Conservation (phyloP, 352 stramenopile genomes). For the Hyaloperonospora brassicae region DNA sequence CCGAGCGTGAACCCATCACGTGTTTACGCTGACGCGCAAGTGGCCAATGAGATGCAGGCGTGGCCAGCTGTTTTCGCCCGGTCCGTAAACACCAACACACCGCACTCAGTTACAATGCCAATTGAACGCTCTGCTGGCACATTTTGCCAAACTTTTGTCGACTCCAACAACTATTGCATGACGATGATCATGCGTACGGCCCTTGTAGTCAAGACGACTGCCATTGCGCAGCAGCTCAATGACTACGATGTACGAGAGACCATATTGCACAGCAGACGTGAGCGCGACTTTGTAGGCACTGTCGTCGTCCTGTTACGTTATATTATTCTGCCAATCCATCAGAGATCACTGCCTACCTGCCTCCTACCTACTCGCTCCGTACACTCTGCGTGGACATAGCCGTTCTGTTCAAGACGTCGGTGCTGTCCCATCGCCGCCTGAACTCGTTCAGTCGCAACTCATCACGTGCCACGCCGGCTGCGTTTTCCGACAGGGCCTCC, state of each 20-base stretch:
- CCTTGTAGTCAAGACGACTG: too few species aligned
- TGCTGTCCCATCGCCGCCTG: constrained; percentile 10
- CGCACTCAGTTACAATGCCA: constrained; percentile 53
- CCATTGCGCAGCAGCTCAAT: too few species aligned
- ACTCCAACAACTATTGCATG: too few species aligned
- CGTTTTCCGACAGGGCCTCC: constrained; percentile 12
- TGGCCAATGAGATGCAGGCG: constrained; percentile 55
- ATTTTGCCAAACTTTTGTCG: too few species aligned
- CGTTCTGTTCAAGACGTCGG: background rate
- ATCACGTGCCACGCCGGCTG: constrained; percentile 13
- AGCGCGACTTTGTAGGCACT: constrained; percentile 39
- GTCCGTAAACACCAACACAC: constrained; percentile 48
- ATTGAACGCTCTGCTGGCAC: constrained; percentile 59
- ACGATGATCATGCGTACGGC: too few species aligned
- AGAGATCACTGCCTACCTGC: too few species aligned
- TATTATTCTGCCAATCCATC: constrained; percentile 5
- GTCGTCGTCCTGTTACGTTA: constrained; percentile 13
- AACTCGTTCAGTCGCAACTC: constrained; percentile 18
- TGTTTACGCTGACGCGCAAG: constrained; percentile 54
- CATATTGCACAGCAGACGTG: constrained; percentile 36
- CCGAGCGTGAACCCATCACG: constrained; percentile 52
- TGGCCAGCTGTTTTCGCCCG: constrained; percentile 63
- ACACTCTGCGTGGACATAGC: background rate
- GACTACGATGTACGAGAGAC: constrained; percentile 11
- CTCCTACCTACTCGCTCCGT: background rate